Evolutionary conservation across 2,329 filamentous ascomycete genomes (phyloP).

Genomic region (Aspergillus niger): DNA sequence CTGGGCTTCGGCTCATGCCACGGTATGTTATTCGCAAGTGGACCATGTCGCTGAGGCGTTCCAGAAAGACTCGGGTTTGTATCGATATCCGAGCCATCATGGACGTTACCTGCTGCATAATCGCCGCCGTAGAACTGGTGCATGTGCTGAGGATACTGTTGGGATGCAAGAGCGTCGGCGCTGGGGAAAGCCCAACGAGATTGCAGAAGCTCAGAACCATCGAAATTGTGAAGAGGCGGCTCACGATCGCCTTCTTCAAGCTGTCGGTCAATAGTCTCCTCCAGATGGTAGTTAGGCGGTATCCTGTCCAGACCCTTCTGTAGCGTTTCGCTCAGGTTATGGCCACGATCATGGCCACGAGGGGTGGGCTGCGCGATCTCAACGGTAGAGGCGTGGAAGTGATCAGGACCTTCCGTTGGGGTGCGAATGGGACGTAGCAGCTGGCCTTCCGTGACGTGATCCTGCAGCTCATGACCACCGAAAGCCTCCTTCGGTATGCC

Average conservation of each 20-base stretch:
- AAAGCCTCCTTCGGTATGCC: slow-evolving; percentile 27
- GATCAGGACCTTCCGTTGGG: slow-evolving; percentile 38
- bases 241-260: slow-evolving; percentile 72
- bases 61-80: slow-evolving; percentile 73
- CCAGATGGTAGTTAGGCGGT: slow-evolving; percentile 75
- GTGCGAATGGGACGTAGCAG: slow-evolving; percentile 33
- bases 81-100: slow-evolving; percentile 67
- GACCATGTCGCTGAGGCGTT: slow-evolving; percentile 53
- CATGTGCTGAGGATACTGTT: slow-evolving; percentile 31
- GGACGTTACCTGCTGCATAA: slow-evolving; percentile 33
- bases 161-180: slow-evolving; percentile 28
- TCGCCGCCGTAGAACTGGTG: slow-evolving; percentile 39
- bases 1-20: slow-evolving; percentile 41
- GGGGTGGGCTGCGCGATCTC: slow-evolving; percentile 64
- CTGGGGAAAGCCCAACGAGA: slow-evolving; percentile 43
- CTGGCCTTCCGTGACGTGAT: slow-evolving; percentile 24
- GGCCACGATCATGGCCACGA: slow-evolving; percentile 57
- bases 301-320: slow-evolving; percentile 74
- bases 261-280: slow-evolving; percentile 76
- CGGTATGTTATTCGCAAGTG: slow-evolving; percentile 30
- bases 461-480: slow-evolving; percentile 33
- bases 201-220: slow-evolving; percentile 34
- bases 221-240: slow-evolving; percentile 25
- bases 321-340: slow-evolving; percentile 75
- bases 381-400: slow-evolving; percentile 46